phyloP scores from a whole-genome alignment of 2,329 filamentous ascomycete species.

The Exophiala aquamarina region DNA sequence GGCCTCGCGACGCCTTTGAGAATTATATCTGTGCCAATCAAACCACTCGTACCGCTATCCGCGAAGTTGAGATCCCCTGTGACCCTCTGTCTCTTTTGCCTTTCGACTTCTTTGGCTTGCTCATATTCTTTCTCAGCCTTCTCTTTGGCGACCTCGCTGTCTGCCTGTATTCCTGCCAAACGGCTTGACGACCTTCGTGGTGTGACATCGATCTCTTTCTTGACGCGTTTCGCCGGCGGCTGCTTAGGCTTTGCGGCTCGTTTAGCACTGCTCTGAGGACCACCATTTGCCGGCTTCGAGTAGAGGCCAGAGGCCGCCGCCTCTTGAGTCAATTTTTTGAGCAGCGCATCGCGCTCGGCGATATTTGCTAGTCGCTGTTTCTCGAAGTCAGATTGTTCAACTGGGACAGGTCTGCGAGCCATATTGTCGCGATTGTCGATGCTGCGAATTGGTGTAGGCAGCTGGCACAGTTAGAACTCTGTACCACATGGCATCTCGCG shows the following conservation, averaged over 20 bases:
- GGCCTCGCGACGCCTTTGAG: slow-evolving; percentile 69
- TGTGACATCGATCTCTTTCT: slow-evolving; percentile 60
- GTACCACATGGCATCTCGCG: no score
- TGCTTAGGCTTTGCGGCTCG: slow-evolving; percentile 45
- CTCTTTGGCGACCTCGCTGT: slow-evolving; percentile 66
- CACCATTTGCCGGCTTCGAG: slow-evolving; percentile 49
- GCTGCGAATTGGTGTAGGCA: no score
- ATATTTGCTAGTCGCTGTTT: slow-evolving; percentile 82
- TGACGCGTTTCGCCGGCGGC: slow-evolving; percentile 50
- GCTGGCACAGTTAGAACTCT: no score
- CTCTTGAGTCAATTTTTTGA: slow-evolving; percentile 72
- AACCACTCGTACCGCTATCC: slow-evolving; percentile 66
- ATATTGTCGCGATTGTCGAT: slow-evolving; percentile 4
- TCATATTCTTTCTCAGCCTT: slow-evolving; percentile 67
- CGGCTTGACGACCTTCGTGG: slow-evolving; percentile 64
- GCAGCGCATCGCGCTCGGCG: slow-evolving; percentile 76
- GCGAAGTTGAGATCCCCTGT: slow-evolving; percentile 68
- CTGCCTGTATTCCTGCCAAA: slow-evolving; percentile 62
- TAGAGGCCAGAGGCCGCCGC: slow-evolving; percentile 69
- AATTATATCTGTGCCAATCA: slow-evolving; percentile 62
- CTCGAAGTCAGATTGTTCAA: slow-evolving; percentile 79
- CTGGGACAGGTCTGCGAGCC: slow-evolving; percentile 15
- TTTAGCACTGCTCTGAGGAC: slow-evolving; percentile 44
- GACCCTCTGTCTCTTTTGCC: slow-evolving; percentile 64
- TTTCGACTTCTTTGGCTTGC: slow-evolving; percentile 56